phyloP scores from a whole-genome alignment of 1,284 basidiomycete species.

The Veloporphyrellus conicus region DNA sequence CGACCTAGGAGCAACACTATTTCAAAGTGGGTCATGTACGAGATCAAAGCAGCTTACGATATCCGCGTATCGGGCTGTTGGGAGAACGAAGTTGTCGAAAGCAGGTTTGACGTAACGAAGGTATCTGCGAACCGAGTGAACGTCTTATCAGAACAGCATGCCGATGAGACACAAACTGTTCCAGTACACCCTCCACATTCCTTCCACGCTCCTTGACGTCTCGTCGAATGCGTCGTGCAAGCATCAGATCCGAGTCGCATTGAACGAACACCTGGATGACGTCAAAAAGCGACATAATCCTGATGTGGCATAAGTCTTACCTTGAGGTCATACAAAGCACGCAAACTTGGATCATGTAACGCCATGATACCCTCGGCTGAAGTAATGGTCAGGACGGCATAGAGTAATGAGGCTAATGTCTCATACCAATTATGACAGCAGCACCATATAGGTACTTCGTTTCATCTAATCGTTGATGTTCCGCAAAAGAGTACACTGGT shows the following conservation, averaged over 20 bases:
- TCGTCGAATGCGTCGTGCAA: conserved; percentile 84
- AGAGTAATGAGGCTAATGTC: conserved; percentile 7
- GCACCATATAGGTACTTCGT: conserved; percentile 94
- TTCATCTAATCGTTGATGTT: conserved; percentile 85
- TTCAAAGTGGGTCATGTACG: neutral
- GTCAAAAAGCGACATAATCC: neutral
- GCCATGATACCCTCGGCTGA: conserved; percentile 90
- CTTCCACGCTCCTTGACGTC: conserved; percentile 88
- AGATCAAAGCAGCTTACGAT: conserved; percentile 52
- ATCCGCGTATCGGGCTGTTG: conserved; percentile 82
- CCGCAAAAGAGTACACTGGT: conserved; percentile 89
- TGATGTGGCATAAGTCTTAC: conserved; percentile 41
- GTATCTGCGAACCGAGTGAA: conserved; percentile 51
- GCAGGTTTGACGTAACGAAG: conserved; percentile 90
- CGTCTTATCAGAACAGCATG: neutral
- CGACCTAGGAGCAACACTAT: conserved; percentile 58
- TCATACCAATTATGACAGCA: conserved; percentile 82
- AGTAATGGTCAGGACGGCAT: conserved; percentile 2
- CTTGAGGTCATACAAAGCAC: conserved; percentile 89
- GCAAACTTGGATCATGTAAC: conserved; percentile 73
- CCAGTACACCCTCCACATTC: conserved; percentile 80
- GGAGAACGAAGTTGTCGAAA: conserved; percentile 93
- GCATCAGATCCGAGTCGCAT: conserved; percentile 96
- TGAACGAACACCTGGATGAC: conserved; percentile 66
- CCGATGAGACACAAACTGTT: conserved; percentile 59